These are phyloP conservation scores for Apium graveolens DNA, from an alignment of 129 eudicot genomes.

Conservation along the genomic window DNA sequence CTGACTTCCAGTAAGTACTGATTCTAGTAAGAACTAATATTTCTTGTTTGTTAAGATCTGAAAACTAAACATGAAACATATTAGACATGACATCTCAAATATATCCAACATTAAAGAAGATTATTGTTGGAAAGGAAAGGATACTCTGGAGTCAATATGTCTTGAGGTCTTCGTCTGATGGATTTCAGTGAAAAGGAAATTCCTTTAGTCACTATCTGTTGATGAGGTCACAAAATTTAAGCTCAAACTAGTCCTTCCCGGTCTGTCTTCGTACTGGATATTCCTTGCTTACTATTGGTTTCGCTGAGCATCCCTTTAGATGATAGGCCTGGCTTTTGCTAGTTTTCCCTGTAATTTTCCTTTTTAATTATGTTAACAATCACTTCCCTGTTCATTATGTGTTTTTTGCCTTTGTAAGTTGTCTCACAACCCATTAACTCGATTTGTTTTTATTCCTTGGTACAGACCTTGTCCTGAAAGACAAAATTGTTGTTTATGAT, in stretches of 20 bases:
- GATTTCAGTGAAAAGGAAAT: not conserved
- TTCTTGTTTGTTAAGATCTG: too few relatives aligned
- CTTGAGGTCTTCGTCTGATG: not conserved
- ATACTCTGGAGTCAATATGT: not conserved
- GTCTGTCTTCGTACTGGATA: not conserved
- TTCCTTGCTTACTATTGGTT: not conserved
- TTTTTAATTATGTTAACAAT: not conserved
- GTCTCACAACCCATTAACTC: not conserved
- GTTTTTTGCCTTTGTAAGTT: not conserved
- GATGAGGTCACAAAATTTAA: not conserved
- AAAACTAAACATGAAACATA: too few relatives aligned
- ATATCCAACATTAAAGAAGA: not conserved
- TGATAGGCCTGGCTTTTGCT: not conserved
- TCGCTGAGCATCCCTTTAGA: not conserved
- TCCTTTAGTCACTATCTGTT: not conserved
- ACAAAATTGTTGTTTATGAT: slow-evolving; percentile 84
- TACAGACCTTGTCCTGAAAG: slow-evolving; percentile 87
- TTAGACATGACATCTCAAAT: too few relatives aligned
- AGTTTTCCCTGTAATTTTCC: not conserved
- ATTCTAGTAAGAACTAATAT: too few relatives aligned
- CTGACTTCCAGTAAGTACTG: too few relatives aligned
- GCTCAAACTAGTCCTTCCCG: not conserved
- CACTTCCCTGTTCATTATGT: not conserved
- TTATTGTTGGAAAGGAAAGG: not conserved
- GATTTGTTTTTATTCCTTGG: not conserved